Percentiles rank a stretch among this genome's conserved stretches.
Evolutionary conservation across 805 yeast species (phyloP).

Genomic region (Nakazawaea sp.): DNA sequence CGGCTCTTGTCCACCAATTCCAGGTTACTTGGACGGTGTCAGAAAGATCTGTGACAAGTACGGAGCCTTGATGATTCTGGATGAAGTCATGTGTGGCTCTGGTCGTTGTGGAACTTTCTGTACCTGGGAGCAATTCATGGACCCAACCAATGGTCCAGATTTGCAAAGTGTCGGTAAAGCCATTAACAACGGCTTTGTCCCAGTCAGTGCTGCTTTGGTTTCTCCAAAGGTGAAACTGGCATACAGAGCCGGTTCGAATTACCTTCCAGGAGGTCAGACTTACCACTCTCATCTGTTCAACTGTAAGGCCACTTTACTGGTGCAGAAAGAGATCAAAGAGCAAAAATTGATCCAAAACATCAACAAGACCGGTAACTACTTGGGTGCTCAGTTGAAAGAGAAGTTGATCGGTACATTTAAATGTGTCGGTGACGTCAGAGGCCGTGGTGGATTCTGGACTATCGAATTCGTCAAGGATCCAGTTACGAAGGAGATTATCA

Average conservation of each 20-base stretch:
- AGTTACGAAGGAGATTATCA: slow-evolving; percentile 29
- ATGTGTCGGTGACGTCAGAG: slow-evolving; percentile 44
- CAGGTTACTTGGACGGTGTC: slow-evolving; percentile 39
- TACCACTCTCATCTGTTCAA: slow-evolving; percentile 42
- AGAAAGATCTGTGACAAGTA: slow-evolving; percentile 43
- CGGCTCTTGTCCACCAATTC: slow-evolving; percentile 38
- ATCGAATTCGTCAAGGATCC: slow-evolving; percentile 42
- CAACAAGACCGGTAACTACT: slow-evolving; percentile 32
- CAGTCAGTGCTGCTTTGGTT: slow-evolving; percentile 39
- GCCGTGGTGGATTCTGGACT: slow-evolving; percentile 49
- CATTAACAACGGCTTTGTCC: slow-evolving; percentile 41
- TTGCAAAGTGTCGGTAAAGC: slow-evolving; percentile 43
- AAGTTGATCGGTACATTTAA: slow-evolving; percentile 21
- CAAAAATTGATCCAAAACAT: slow-evolving; percentile 32
- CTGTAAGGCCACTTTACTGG: slow-evolving; percentile 39
- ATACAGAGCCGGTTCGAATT: slow-evolving; percentile 31
- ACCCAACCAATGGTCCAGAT: slow-evolving; percentile 36
- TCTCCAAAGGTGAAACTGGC: slow-evolving; percentile 33
- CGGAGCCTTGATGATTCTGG: slow-evolving; percentile 41
- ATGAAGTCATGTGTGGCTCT: slow-evolving; percentile 54
- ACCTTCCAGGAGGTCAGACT: slow-evolving; percentile 41
- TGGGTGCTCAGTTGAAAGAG: slow-evolving; percentile 27
- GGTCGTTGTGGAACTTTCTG: slow-evolving; percentile 43
- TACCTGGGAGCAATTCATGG: slow-evolving; percentile 39
- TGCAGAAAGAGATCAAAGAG: slow-evolving; percentile 33